These are phyloP conservation scores for Isatis tinctoria DNA, from an alignment of 345 rosid genomes.

Conservation along the genomic window DNA sequence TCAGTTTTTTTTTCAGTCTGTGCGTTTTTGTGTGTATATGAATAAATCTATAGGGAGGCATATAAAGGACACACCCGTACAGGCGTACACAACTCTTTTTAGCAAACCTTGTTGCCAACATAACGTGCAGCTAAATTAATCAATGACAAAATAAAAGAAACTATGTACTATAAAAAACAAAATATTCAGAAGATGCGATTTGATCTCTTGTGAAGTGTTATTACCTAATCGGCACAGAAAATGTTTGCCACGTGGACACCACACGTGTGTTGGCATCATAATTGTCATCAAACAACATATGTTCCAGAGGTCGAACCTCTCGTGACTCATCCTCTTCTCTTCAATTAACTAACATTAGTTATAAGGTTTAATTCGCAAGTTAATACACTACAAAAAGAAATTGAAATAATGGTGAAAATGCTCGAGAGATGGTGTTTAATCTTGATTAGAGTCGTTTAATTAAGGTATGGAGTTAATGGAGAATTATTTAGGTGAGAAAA, in stretches of 20 bases:
- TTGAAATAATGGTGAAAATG: background rate
- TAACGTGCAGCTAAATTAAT: slow-evolving; percentile 16
- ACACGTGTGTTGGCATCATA: slow-evolving; percentile 24
- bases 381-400: background rate
- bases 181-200: background rate
- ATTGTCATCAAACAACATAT: background rate
- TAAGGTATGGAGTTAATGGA: background rate
- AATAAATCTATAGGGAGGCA: background rate
- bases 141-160: background rate
- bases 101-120: background rate
- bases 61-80: slow-evolving; percentile 19
- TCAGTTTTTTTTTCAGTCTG: background rate
- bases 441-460: background rate
- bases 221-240: slow-evolving; percentile 4
- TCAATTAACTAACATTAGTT: background rate
- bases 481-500: slow-evolving; percentile 14
- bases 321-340: slow-evolving; percentile 20
- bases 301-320: background rate
- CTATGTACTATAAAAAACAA: background rate
- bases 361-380: background rate
- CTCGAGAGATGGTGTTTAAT: background rate
- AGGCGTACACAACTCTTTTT: slow-evolving; percentile 3
- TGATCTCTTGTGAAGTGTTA: background rate
- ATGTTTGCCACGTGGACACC: slow-evolving; percentile 17
- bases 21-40: slow-evolving; percentile 10